These are phyloP conservation scores for Cichorium intybus DNA, from an alignment of 140 eudicot species.

Conservation along the genomic window DNA sequence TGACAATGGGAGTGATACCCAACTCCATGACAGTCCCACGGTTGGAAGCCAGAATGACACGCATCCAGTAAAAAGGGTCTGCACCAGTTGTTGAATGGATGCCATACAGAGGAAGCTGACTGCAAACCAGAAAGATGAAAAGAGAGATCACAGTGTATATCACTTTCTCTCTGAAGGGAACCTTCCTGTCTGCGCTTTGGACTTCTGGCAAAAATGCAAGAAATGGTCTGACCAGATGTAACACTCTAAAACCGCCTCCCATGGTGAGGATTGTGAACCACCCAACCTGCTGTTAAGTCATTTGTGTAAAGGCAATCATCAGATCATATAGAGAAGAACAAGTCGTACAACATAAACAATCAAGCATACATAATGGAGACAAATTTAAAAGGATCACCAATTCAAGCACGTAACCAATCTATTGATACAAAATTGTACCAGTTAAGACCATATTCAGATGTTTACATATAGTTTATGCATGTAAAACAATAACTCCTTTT, in stretches of 20 bases:
- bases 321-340: background rate
- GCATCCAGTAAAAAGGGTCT: slow-evolving; percentile 85
- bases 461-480: background rate
- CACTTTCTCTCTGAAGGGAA: slow-evolving; percentile 76
- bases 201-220: slow-evolving; percentile 72
- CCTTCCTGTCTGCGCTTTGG: slow-evolving; percentile 64
- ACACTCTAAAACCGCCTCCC: slow-evolving; percentile 80
- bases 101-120: slow-evolving; percentile 83
- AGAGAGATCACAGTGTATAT: slow-evolving; percentile 67
- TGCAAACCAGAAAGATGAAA: slow-evolving; percentile 67
- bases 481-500: background rate
- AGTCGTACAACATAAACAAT: background rate
- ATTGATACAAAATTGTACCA: background rate
- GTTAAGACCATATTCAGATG: background rate
- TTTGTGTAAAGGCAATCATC: slow-evolving; percentile 17
- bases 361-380: background rate
- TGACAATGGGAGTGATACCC: slow-evolving; percentile 78
- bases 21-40: slow-evolving; percentile 90
- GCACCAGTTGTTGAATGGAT: slow-evolving; percentile 79
- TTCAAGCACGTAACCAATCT: background rate
- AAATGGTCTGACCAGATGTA: slow-evolving; percentile 73
- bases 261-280: slow-evolving; percentile 35
- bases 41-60: slow-evolving; percentile 74
- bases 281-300: slow-evolving; percentile 10
- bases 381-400: background rate